Evolutionary conservation across 2,329 filamentous ascomycete species (phyloP).

Genomic region (Calonectria pauciramosa): DNA sequence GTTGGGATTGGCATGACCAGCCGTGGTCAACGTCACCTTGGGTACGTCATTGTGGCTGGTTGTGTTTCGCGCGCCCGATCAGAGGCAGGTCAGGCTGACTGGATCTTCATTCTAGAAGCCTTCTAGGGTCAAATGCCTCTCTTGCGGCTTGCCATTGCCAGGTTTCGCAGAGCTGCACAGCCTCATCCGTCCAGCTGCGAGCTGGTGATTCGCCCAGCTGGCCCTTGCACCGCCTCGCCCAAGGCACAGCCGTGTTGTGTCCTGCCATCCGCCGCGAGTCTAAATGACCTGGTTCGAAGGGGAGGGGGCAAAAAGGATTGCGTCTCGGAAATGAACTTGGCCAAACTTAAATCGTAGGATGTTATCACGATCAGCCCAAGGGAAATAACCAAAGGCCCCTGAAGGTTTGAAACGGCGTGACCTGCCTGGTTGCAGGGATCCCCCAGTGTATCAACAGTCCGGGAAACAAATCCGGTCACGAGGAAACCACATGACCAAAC

Average conservation of each 20-base stretch:
- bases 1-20: not conserved
- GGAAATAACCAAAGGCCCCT: not conserved
- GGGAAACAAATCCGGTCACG: not conserved
- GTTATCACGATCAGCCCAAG: conserved; percentile 2
- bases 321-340: conserved; percentile 6
- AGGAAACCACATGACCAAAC: not conserved
- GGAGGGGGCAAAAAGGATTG: not conserved
- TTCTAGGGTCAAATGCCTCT: not conserved
- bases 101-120: conserved; percentile 14
- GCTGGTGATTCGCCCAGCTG: not conserved
- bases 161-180: not conserved
- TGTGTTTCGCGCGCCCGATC: not conserved
- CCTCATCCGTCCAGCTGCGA: not conserved
- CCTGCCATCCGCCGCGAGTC: not conserved
- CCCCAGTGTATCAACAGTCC: not conserved
- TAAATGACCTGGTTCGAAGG: not conserved
- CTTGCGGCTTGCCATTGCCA: not conserved
- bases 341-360: not conserved
- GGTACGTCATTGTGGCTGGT: conserved; percentile 11
- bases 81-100: not conserved
- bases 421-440: not conserved
- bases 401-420: conserved; percentile 4
- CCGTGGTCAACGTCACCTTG: not conserved
- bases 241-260: not conserved
- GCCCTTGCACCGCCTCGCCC: not conserved